Evolutionary conservation across 768 basidiomycete species (phyloP).

Genomic region (Agrocybe pediades): DNA sequence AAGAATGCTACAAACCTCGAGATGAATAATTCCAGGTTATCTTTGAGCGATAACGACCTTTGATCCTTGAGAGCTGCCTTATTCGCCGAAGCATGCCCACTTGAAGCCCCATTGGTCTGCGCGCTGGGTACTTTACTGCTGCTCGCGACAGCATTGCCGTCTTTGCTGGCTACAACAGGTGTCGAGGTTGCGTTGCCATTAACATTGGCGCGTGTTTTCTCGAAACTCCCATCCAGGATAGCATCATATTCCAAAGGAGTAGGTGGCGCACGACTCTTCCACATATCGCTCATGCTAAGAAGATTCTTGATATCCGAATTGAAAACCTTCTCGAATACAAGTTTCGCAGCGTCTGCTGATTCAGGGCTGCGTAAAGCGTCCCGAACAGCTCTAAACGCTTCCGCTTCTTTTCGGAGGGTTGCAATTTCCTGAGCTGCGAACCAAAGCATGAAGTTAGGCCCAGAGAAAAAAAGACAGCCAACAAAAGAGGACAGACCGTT

Average conservation of each 20-base stretch:
- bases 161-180: neutral
- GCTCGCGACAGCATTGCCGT: slow-evolving; percentile 29
- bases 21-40: slow-evolving; percentile 82
- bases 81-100: slow-evolving; percentile 27
- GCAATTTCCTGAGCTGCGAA: slow-evolving; percentile 95
- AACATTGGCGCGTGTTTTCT: slow-evolving; percentile 30
- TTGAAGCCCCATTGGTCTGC: slow-evolving; percentile 11
- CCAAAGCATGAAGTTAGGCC: slow-evolving; percentile 1
- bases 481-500: slow-evolving; percentile 57
- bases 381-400: slow-evolving; percentile 84
- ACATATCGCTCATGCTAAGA: slow-evolving; percentile 95
- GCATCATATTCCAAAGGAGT: slow-evolving; percentile 79
- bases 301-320: slow-evolving; percentile 84
- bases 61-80: slow-evolving; percentile 74
- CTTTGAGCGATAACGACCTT: slow-evolving; percentile 69
- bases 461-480: neutral
- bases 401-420: slow-evolving; percentile 84
- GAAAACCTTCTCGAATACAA: slow-evolving; percentile 92
- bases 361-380: slow-evolving; percentile 38
- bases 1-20: slow-evolving; percentile 62
- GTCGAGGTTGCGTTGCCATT: slow-evolving; percentile 19
- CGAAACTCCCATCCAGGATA: slow-evolving; percentile 68
- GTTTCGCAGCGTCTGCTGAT: slow-evolving; percentile 55
- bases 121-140: slow-evolving; percentile 8
- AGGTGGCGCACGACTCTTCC: slow-evolving; percentile 88